Base-by-base conservation (phyloP, 2,329 filamentous ascomycete species). In the Phialophora tarda region DNA sequence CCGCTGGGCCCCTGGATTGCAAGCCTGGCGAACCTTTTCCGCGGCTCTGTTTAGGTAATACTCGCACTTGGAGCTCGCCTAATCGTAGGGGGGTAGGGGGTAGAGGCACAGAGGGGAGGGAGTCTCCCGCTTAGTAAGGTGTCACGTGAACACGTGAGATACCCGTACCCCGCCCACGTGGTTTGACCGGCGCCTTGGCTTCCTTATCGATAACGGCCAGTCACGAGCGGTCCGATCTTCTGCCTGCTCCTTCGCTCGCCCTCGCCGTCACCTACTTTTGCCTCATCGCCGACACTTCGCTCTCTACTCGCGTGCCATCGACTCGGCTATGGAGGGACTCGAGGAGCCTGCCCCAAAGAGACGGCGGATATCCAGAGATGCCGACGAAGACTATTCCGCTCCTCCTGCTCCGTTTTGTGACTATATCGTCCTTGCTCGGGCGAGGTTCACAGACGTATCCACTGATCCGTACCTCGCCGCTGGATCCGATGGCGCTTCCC, bases 391-490 rank as follows among this genome's bases (percentile, higher is more conserved):
- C 50, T 23, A 26, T 26, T 30, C 41, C 38, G 34, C 64, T 21
- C 65, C 59, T 26, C 17, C 21, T 26, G 48, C 62, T 23, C 65
- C 65, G 28, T 69, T 69, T 44, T 62, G 56, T 4, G n/a, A 48
- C 11, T 69, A 69, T 48, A 5, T 63, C n/a, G 32, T 62, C 28
- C 23, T 69, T 21, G 68, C 65, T 10, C 59, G 53, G 21, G 32
- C 59, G 21, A 58, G 11, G n/a, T 48, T 62, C 24, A 12, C 48
- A 14, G 59, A 58, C 32, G 32, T 32, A 3, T 24, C 34, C 47
- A 44, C 28, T 56, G 60, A 62, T 44, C 38, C 51, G 10, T 38
- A 38, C 8, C 44, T 48, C 14, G 26, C 38, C 21, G 14, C 21
- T n/a, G 14, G 24, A 23, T 6, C 54, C 4, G 48, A 50, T 26